These are phyloP conservation scores for Boletus insuetus DNA, from an alignment of 768 basidiomycete genomes.

Conservation along the genomic window DNA sequence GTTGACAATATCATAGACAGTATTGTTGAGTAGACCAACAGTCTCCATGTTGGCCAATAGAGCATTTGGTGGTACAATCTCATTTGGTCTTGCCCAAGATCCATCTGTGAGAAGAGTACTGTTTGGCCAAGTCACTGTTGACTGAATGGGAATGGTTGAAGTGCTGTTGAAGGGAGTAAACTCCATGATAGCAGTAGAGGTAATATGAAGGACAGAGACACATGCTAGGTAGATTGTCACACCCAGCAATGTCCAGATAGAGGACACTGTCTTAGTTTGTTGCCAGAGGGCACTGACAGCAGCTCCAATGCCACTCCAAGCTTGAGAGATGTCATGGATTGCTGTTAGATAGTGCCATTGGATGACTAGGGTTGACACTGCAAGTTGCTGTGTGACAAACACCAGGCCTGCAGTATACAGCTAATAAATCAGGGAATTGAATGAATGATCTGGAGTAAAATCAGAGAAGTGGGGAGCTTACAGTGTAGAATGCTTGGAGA, in stretches of 20 bases:
- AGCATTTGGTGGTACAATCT: background rate
- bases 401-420: constrained; percentile 18
- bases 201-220: constrained; percentile 20
- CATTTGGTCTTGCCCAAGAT: background rate
- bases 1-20: background rate
- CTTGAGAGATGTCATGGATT: constrained; percentile 17
- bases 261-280: constrained; percentile 14
- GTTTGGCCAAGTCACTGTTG: constrained; percentile 7
- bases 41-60: background rate
- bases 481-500: constrained; percentile 4
- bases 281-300: constrained; percentile 14
- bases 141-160: background rate
- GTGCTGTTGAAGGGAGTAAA: constrained; percentile 12
- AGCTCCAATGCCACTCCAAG: constrained; percentile 26
- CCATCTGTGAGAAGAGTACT: background rate
- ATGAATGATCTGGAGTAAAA: background rate
- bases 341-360: constrained; percentile 15
- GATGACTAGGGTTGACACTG: constrained; percentile 1
- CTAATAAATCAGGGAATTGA: background rate
- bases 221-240: constrained; percentile 14
- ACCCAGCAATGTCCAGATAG: constrained; percentile 8
- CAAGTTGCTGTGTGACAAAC: constrained; percentile 20
- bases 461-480: background rate
- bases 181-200: constrained; percentile 20
- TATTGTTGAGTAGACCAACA: constrained; percentile 1